Base-by-base conservation (phyloP, 2,329 filamentous ascomycete species). In the Gyromitra esculenta region DNA sequence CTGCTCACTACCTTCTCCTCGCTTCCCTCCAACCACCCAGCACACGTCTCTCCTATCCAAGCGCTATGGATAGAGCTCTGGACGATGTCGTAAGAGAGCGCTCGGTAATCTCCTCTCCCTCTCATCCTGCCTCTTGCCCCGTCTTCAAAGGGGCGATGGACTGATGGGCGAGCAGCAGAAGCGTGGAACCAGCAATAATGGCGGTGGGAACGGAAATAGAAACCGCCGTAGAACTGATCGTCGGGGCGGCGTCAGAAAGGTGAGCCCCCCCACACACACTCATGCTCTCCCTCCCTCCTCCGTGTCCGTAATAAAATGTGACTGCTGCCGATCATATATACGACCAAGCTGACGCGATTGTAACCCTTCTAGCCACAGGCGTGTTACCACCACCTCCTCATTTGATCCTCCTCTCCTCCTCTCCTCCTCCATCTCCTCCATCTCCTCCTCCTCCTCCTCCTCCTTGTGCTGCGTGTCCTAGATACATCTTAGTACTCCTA, bases 391-490 rank as follows among this genome's bases (percentile, higher is more conserved):
- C 41, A 75, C 59, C 75, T 77, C 75, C 75, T 77, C 66, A 18
- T 77, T 75, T 70, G 52, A 65, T 57, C 50, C 59, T 69, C 63
- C 41, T 69, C 74, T 37, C 52, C 18, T 21, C 18, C 18, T 21
- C 18, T 1, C 1, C 18, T 21, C 18, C 56, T 31, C 25, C 25
- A 31, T 31, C 69, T 84, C 81, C 75, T 81, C 80, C 73, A 81
- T 78, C 78, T 80, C 78, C 80, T 81, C 80, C 83, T 80, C 79
- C 78, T 80, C 79, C 81, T 83, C 81, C 81, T 82, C 78, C 77
- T 81, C 75, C 79, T 81, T 75, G 71, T 60, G 41, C 25, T 81
- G 65, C 78, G 73, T 79, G 52, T 43, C 63, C 21, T 67, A 48
- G 52, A 57, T 59, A 68, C 65, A 75, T 64, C 72, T 71, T 65